Evolutionary conservation across 2,329 filamentous ascomycete genomes (phyloP).

Genomic region (Trichophyton benhamiae): DNA sequence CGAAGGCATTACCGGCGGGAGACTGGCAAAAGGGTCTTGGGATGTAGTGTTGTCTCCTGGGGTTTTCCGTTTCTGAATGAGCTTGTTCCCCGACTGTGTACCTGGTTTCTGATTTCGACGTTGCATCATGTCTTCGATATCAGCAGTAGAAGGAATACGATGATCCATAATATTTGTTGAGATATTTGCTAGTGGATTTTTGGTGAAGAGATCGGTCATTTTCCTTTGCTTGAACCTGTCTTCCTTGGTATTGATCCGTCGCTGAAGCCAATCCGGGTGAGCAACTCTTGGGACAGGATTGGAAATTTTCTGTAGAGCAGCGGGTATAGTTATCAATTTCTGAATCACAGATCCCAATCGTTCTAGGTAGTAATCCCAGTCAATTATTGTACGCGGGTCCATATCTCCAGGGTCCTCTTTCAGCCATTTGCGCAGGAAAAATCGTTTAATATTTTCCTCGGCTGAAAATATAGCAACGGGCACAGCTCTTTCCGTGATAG

Average conservation of each 20-base stretch:
- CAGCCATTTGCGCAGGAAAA: constrained; percentile 88
- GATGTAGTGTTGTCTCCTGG: constrained; percentile 51
- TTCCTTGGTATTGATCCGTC: constrained; percentile 86
- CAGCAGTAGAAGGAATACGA: constrained; percentile 44
- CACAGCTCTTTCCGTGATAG: constrained; percentile 86
- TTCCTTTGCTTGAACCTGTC: constrained; percentile 98
- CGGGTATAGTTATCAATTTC: constrained; percentile 97
- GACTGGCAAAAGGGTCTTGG: constrained; percentile 64
- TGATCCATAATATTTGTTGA: constrained; percentile 50
- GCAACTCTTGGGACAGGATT: constrained; percentile 90
- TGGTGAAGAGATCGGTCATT: constrained; percentile 78
- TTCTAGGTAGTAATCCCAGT: constrained; percentile 96
- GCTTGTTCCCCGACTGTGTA: constrained; percentile 44
- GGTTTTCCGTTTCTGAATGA: constrained; percentile 58
- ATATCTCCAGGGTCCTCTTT: constrained; percentile 85
- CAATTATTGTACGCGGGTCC: constrained; percentile 77
- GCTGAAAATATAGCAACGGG: constrained; percentile 96
- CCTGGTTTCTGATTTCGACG: constrained; percentile 57
- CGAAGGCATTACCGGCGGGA: constrained; percentile 73
- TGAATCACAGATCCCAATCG: constrained; percentile 94
- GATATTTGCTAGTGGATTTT: constrained; percentile 55
- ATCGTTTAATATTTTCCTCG: constrained; percentile 72
- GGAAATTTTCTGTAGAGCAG: constrained; percentile 82
- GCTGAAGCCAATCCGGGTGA: constrained; percentile 93
- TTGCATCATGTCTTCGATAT: constrained; percentile 63